Conservation (phyloP, 139 green algal genomes). For the Micractinium sp. region DNA sequence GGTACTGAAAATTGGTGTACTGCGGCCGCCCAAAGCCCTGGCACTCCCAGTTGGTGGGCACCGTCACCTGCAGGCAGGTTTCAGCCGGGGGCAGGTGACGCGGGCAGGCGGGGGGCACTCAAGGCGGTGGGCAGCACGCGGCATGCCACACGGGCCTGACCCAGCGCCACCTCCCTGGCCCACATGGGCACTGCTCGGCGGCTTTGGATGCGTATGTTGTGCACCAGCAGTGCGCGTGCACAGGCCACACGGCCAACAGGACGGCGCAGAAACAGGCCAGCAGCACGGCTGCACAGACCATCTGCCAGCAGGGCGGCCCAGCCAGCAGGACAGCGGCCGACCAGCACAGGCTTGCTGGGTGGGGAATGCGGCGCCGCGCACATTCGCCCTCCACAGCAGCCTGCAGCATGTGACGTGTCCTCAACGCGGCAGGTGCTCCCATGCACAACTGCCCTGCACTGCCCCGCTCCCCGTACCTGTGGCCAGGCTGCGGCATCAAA, state of each 20-base stretch:
- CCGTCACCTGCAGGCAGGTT: conserved; percentile 73
- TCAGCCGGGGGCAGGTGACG: too few species aligned
- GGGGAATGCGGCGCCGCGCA: background rate
- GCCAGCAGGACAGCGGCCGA: too few species aligned
- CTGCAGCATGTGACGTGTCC: background rate
- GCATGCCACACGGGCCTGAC: too few species aligned
- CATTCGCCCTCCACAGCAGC: background rate
- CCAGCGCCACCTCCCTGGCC: too few species aligned
- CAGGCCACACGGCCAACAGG: too few species aligned
- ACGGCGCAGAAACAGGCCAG: too few species aligned
- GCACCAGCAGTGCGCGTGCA: too few species aligned
- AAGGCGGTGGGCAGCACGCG: background rate
- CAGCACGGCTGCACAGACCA: too few species aligned
- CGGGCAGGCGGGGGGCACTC: background rate
- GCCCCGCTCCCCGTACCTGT: background rate
- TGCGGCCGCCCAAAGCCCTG: conserved; percentile 86
- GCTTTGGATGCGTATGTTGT: too few species aligned
- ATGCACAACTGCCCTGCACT: background rate
- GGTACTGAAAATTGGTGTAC: conserved; percentile 97
- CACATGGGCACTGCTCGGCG: too few species aligned
- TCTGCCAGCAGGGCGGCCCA: too few species aligned
- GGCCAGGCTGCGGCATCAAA: conserved; percentile 63
- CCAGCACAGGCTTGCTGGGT: background rate
- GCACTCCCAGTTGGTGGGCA: conserved; percentile 92
- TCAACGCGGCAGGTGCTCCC: background rate